These are phyloP conservation scores for Cicer yamashitae DNA, from an alignment of 306 rosid species.

Conservation along the genomic window DNA sequence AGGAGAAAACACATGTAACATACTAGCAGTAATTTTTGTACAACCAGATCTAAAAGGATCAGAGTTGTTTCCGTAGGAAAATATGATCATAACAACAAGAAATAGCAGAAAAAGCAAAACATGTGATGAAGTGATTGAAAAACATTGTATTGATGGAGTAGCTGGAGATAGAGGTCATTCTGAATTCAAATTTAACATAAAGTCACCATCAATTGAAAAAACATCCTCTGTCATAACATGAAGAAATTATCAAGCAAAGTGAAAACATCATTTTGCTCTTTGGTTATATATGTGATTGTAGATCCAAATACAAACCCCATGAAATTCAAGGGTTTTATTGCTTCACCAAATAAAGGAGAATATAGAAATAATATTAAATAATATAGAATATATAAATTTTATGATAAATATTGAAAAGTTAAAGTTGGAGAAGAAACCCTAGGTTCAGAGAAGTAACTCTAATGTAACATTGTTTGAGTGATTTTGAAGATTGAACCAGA, in stretches of 20 bases:
- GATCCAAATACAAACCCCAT: constrained; percentile 18
- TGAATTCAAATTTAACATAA: constrained; percentile 29
- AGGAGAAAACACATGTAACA: constrained; percentile 26
- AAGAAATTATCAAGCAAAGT: constrained; percentile 16
- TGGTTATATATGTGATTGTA: constrained; percentile 33
- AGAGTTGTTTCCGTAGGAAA: constrained; percentile 14
- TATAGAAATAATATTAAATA: neutral
- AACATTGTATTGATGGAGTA: neutral
- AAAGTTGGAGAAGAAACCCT: constrained; percentile 48
- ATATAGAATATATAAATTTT: neutral
- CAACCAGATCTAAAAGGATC: constrained; percentile 46
- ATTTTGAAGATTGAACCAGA: constrained; percentile 27
- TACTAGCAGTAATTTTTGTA: neutral
- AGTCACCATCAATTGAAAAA: constrained; percentile 36
- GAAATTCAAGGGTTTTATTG: constrained; percentile 35
- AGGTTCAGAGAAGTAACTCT: constrained; percentile 4
- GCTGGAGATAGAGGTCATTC: constrained; percentile 33
- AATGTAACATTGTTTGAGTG: constrained; percentile 1
- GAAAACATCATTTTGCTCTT: constrained; percentile 36
- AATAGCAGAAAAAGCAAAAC: neutral
- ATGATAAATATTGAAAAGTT: neutral
- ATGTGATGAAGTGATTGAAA: constrained; percentile 42
- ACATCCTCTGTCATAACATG: neutral
- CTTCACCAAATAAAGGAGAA: constrained; percentile 18
- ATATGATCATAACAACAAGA: neutral